Evolutionary conservation across 2,329 filamentous ascomycete species (phyloP).

Genomic region (Penicillium italicum): DNA sequence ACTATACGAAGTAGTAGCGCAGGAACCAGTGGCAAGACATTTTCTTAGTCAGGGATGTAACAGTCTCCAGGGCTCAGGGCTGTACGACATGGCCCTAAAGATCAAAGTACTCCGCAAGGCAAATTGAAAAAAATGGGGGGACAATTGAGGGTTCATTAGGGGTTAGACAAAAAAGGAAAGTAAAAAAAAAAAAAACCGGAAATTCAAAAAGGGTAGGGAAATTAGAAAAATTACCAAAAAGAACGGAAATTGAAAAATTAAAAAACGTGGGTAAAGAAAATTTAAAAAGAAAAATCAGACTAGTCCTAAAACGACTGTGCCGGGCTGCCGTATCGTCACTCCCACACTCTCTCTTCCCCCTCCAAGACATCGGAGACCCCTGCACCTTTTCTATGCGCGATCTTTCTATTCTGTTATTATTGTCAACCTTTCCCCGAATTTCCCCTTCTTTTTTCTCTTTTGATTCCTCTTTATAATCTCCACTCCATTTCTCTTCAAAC

Average conservation of each 20-base stretch:
- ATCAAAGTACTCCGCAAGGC: not conserved
- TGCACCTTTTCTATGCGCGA: conserved; percentile 4
- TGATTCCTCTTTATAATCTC: conserved; percentile 7
- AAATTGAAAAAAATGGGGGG: not conserved
- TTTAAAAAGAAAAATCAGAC: conserved; percentile 3
- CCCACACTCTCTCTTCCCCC: not conserved
- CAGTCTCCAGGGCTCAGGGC: not conserved
- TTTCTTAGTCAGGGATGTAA: not conserved
- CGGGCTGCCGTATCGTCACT: conserved; percentile 23
- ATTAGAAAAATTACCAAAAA: conserved; percentile 5
- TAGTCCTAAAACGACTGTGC: conserved; percentile 22
- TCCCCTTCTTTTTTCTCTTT: conserved; percentile 8
- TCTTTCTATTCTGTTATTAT: conserved; percentile 6
- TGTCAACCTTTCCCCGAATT: not conserved
- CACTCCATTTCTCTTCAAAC: not conserved
- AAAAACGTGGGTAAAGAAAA: not conserved
- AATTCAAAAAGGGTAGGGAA: conserved; percentile 2
- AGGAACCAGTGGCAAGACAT: not conserved
- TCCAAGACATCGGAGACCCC: conserved; percentile 3
- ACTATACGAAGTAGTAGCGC: not conserved
- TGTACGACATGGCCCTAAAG: not conserved
- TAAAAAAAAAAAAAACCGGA: not conserved
- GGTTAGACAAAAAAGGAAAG: not conserved
- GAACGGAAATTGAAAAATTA: conserved; percentile 5
- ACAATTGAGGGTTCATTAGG: not conserved